These are phyloP conservation scores for Eleusine indica DNA, from an alignment of 176 grass and related monocot genomes.

Conservation along the genomic window DNA sequence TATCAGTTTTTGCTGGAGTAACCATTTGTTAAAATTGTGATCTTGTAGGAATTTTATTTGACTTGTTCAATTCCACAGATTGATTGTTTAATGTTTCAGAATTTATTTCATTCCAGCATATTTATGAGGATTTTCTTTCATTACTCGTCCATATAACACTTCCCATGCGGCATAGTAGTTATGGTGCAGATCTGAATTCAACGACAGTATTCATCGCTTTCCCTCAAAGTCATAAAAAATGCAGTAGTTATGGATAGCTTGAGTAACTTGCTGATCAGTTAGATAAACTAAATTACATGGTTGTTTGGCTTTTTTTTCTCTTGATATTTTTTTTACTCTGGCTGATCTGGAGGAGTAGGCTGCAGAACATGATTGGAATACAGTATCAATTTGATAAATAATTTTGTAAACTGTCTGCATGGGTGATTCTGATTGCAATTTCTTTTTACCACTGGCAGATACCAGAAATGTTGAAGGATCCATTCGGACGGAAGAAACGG, in stretches of 20 bases:
- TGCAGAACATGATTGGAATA: background rate
- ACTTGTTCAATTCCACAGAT: background rate
- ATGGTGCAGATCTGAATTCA: background rate
- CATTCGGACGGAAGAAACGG: slow-evolving; percentile 53
- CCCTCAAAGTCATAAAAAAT: background rate
- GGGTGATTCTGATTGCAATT: background rate
- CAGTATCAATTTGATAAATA: background rate
- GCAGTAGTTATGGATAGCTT: background rate
- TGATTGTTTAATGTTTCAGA: background rate
- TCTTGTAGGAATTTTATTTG: too few relatives aligned
- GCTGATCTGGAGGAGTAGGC: too few relatives aligned
- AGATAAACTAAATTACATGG: background rate
- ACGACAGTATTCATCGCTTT: background rate
- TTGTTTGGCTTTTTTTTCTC: background rate
- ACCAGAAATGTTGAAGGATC: slow-evolving; percentile 52
- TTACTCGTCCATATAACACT: slow-evolving; percentile 13
- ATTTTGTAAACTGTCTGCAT: background rate
- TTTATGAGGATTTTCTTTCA: background rate
- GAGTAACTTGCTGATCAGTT: background rate
- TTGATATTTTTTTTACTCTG: background rate
- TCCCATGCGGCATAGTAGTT: background rate
- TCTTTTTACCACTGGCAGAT: slow-evolving; percentile 34
- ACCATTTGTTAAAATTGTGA: background rate
- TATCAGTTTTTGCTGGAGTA: background rate
- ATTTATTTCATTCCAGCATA: background rate